Base-by-base conservation (phyloP, 1,139 yeast species). In the Zygotorulaspora mrakii region DNA sequence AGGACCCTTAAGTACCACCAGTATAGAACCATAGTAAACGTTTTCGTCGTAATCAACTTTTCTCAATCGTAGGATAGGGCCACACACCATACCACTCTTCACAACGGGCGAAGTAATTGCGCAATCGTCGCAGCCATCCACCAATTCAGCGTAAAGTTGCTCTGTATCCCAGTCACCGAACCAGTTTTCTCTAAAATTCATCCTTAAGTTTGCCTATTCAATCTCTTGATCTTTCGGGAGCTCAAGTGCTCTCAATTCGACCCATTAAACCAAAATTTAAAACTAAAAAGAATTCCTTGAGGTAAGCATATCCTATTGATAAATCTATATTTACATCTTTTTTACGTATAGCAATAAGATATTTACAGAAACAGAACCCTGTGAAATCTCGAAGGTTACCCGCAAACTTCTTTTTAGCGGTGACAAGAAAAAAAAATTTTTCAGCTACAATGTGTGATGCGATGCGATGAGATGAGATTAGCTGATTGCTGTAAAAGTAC, bases 1-100 rank as follows among this genome's bases (percentile, higher is more conserved):
- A 16, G 40, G 40, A 39, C 40, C 55, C 16, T 16, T 61, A 48
- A 45, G 64, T 55, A 35, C 67, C 46, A 33, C 58, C 61, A 86
- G 53, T 16, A 84, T 67, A 1, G 84, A 67, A 1, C 80, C 95
- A 29, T 86, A 65, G 66, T 86, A 87, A 41, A 71, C 66, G 31
- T 61, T 51, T 7, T 65, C 43, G 1, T 67, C 67, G 20, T 72
- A 61, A 48, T 72, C 75, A 27, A 73, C 74, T 3, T 84, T 88
- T 42, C 77, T 66, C 40, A 82, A 73, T 45, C 91, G 69, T 43
- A 88, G 65, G 25, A 81, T 68, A 0, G 96, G 96, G 1, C 96
- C 96, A 59, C 91, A 82, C 1, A 57, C 52, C 12, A 59, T 43
- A 5, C 62, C 61, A 4, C 24, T 6, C 1, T 39, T 30, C 5